Evolutionary conservation across 495 filamentous ascomycete species (phyloP), one percentile per base, ranked within the genome.

Genomic region (Cudoniella acicularis): DNA sequence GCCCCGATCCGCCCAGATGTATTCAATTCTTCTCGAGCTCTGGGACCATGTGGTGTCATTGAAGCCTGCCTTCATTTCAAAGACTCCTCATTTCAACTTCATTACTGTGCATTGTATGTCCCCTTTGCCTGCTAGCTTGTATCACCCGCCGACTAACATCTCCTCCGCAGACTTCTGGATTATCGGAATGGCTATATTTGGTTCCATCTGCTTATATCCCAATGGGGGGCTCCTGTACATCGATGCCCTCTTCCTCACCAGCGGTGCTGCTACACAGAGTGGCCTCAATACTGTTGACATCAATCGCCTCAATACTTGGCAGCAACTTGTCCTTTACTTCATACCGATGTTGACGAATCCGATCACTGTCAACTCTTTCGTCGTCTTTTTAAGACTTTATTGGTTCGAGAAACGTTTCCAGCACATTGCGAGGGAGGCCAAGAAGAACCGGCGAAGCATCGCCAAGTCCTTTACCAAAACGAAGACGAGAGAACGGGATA

Each of bases 381-480:
- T 98, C 25, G 93, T 98, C 0, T 95, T 95, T 64, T 76, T 98
- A 20, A 88, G 94, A 1, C 75, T 98, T 3, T 96, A 96, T 73
- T 98, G 92, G 93, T 98, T 98, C 65, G 92, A 98, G 73, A 96
- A 92, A 68, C 83, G 91, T 2, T 96, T 98, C 64, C 84, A 91
- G 70, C 75, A 87, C 61, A 78, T 97, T 49, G 92, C 86, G 25
- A 79, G 45, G 42, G 75, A 82, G 56, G 72, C 78, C 4, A 72
- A 68, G 41, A 61, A 64, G 42, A 71, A 67, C 42, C 67, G 80
- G 49, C 66, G 69, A 30, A 79, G 77, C 27, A 65, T 82, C 9
- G 61, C 76, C 42, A 81, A 83, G 50, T 79, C 80, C 1, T 79
- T 81, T 59, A 79, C 75, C 3, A 74, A 83, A 56, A 72, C 74